A percentile compares a stretch with the other conserved stretches of the same genome.
Evolutionary conservation across 257 asterid species (phyloP).

Genomic region (Solanum appendiculatum): DNA sequence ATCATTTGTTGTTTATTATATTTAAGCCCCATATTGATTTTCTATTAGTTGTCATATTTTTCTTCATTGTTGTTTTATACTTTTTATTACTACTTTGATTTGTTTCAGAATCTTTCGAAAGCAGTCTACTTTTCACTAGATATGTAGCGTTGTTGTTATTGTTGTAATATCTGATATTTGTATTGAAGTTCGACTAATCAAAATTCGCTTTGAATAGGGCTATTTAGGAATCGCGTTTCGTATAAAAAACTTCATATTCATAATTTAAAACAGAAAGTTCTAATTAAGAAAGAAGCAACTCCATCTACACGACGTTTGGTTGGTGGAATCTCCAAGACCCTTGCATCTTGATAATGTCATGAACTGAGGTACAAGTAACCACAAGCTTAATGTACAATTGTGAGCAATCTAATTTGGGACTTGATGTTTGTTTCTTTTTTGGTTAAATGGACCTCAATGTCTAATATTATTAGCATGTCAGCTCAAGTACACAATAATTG

Average conservation of each 20-base stretch:
- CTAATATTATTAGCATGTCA: not conserved
- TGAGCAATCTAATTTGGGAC: not conserved
- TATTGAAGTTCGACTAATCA: fast-evolving
- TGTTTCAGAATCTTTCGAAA: not conserved
- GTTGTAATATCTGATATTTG: not conserved
- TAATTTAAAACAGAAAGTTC: not conserved
- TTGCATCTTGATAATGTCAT: not conserved
- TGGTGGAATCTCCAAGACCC: not conserved
- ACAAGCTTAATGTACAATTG: not conserved
- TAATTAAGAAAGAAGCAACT: not conserved
- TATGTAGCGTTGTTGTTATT: not conserved
- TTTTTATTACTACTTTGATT: not conserved
- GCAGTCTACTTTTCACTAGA: not conserved
- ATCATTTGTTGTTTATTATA: not conserved
- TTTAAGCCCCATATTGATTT: not conserved
- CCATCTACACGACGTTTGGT: not conserved
- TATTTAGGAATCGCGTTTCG: not conserved
- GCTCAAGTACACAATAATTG: not conserved
- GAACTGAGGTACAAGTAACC: not conserved
- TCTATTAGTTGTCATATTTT: not conserved
- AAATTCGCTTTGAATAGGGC: not conserved
- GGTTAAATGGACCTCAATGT: not conserved
- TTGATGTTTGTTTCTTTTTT: not conserved
- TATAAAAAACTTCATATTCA: not conserved
- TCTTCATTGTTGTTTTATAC: not conserved